Percentiles rank a stretch among this genome's conserved stretches.
These are phyloP conservation scores for Silene conica DNA, from an alignment of 148 eudicot species.

Conservation along the genomic window DNA sequence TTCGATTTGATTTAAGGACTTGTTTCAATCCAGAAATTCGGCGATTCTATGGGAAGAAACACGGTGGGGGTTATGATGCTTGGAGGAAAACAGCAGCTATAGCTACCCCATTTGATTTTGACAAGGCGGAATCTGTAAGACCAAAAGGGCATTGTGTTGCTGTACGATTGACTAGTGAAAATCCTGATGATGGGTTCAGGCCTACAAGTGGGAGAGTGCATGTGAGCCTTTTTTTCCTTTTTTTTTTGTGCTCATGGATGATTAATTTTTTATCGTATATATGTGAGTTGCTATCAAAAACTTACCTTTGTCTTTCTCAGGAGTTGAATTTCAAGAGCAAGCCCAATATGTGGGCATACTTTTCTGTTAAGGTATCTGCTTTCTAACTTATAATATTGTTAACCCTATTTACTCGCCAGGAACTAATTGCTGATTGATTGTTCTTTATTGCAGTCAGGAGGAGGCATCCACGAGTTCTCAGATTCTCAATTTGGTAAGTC, in stretches of 20 bases:
- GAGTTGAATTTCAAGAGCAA: slow-evolving; percentile 95
- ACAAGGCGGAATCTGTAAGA: slow-evolving; percentile 73
- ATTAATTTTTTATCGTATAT: not conserved
- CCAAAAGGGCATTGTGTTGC: slow-evolving; percentile 99
- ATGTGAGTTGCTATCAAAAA: not conserved
- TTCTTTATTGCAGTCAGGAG: slow-evolving; percentile 75
- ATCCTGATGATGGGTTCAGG: slow-evolving; percentile 99
- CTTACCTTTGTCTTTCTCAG: slow-evolving; percentile 33
- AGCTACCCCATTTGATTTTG: slow-evolving; percentile 86
- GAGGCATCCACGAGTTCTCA: slow-evolving; percentile 99
- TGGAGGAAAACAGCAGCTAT: slow-evolving; percentile 80
- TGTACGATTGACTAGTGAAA: slow-evolving; percentile 99
- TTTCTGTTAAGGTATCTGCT: slow-evolving; percentile 85
- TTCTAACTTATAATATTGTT: not conserved
- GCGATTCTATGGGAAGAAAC: slow-evolving; percentile 81
- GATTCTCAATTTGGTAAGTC: slow-evolving; percentile 98
- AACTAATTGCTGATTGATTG: slow-evolving; percentile 21
- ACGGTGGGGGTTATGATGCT: slow-evolving; percentile 88
- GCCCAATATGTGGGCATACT: slow-evolving; percentile 99
- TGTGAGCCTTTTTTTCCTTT: slow-evolving; percentile 38
- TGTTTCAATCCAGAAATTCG: slow-evolving; percentile 63
- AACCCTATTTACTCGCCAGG: not conserved
- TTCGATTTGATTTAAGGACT: slow-evolving; percentile 3
- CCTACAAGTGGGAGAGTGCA: slow-evolving; percentile 98
- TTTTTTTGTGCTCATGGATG: not conserved